phyloP scores from a whole-genome alignment of 192 early-diverging fungal genomes.

The Chytriomyces confervae region DNA sequence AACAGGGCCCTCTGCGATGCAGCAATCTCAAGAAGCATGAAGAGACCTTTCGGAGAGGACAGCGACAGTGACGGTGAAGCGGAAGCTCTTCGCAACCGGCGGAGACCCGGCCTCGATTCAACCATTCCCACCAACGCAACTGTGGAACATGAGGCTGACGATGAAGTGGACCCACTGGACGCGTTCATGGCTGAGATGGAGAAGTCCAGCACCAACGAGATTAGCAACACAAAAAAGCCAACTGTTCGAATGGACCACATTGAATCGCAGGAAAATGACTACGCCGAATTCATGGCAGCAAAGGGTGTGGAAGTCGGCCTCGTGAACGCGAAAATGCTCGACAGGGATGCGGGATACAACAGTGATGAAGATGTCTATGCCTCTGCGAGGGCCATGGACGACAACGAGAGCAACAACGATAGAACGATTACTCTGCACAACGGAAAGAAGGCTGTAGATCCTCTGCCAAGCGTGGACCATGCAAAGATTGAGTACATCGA shows the following conservation, averaged over 20 bases:
- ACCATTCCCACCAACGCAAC: background rate
- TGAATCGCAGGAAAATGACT: slow-evolving; percentile 65
- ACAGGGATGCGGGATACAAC: slow-evolving; percentile 31
- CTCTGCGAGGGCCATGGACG: slow-evolving; percentile 68
- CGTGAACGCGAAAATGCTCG: slow-evolving; percentile 51
- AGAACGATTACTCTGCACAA: slow-evolving; percentile 16
- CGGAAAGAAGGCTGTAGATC: slow-evolving; percentile 71
- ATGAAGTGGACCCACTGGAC: slow-evolving; percentile 70
- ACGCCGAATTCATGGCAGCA: slow-evolving; percentile 68
- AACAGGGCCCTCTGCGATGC: too few relatives aligned
- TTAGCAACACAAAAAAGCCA: slow-evolving; percentile 52
- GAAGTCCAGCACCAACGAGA: slow-evolving; percentile 23
- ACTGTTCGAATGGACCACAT: slow-evolving; percentile 19
- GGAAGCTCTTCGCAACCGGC: background rate
- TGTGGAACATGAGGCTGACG: background rate
- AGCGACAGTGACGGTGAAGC: background rate
- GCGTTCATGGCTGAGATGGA: slow-evolving; percentile 73
- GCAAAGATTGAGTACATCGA: slow-evolving; percentile 66
- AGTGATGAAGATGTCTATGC: slow-evolving; percentile 88
- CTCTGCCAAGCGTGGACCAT: slow-evolving; percentile 71
- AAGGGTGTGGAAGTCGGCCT: slow-evolving; percentile 75
- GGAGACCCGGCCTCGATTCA: slow-evolving; percentile 57
- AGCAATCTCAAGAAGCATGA: slow-evolving; percentile 75
- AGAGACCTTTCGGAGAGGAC: slow-evolving; percentile 71
- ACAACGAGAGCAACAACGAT: slow-evolving; percentile 34